Base-by-base conservation (phyloP, 2,329 filamentous ascomycete species). In the Cryphonectria carpinicola region DNA sequence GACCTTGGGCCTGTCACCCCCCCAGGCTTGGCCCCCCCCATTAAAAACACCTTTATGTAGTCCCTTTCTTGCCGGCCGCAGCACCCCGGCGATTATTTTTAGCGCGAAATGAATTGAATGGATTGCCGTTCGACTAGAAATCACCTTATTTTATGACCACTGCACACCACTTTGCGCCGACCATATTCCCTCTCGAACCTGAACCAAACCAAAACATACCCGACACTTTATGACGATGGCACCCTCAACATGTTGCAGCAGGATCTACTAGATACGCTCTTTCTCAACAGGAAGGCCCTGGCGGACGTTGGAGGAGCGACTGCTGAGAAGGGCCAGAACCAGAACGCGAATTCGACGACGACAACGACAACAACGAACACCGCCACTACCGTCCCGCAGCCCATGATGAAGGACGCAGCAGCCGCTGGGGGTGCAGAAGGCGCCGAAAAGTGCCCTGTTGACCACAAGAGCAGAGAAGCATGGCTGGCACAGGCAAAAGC, bases 391-490 rank as follows among this genome's bases (percentile, higher is more conserved):
- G 6, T 8, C 6, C 28, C 37, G 43, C 35, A 25, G 39, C 37
- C 61, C 58, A 39, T 49, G 28, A 70, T 66, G 65, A 67, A 63
- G 54, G 65, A 63, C 17, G 62, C 64, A 19, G 39, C 14, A 13
- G 37, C 39, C 39, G 28, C 14, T 11, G 35, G 41, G 6, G 41
- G 46, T 2, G 22, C 58, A 46, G 63, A 66, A 37, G 75, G 73
- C 25, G 78, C 78, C 63, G 78, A 78, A 74, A 85, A 85, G 70
- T 98, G 96, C 78, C 96, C 96, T 6, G 94, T 98, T 77, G 95
- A 98, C 82, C 92, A 95, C 82, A 93, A 93, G 77, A 92, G 94
- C 67, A 92, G 96, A 76, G 92, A 94, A 77, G 89, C 92, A 76
- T 99, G 95, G 95, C 87, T 98, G 52, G 85, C 87, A 70, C 89